Evolutionary conservation across 1,139 yeast species (phyloP), one percentile per base, ranked within the genome.

Genomic region (Yamadazyma sp.): DNA sequence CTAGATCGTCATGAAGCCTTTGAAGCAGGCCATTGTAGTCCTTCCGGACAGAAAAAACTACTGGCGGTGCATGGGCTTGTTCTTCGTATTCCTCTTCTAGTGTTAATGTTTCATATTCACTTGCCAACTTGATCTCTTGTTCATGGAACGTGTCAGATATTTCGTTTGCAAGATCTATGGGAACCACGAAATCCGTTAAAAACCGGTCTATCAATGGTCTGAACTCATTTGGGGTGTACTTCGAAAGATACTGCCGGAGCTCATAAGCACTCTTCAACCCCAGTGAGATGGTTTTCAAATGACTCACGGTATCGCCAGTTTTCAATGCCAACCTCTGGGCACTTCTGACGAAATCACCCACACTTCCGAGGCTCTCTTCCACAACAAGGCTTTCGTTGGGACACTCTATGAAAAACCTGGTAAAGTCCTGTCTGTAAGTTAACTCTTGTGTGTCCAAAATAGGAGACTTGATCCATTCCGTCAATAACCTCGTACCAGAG

Each of bases 381-480:
- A 44, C 38, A 8, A 43, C 37, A 6, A 46, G 17, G n/a, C 40
- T 27, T 10, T 43, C 42, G 25, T 38, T 26, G 7, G 46, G 37
- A 41, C 79, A 66, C 2, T 64, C 59, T 10, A 69, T 47, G 48
- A 89, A 81, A 11, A 75, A 57, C 9, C 65, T 58, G 0, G 91
- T 94, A 34, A 81, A 66, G 8, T 68, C 66, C 45, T 87, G 95
- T 24, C 99, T 70, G 15, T 58, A 53, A 17, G 60, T 58, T 17
- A 92, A 79, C 45, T 77, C 84, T 0, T 55, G 52, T 0, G 77
- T 51, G 49, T 83, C 77, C 4, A 85, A 69, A 0, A 87, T 73
- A 0, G 99, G 99, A 0, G 91, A 81, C 16, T 87, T 73, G 3
- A 92, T 62, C 97, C 98, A 89, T 39, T 83, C 82, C 3, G 83